Base-by-base conservation (phyloP, 306 rosid genomes). In the Dalbergia cochinchinensis region DNA sequence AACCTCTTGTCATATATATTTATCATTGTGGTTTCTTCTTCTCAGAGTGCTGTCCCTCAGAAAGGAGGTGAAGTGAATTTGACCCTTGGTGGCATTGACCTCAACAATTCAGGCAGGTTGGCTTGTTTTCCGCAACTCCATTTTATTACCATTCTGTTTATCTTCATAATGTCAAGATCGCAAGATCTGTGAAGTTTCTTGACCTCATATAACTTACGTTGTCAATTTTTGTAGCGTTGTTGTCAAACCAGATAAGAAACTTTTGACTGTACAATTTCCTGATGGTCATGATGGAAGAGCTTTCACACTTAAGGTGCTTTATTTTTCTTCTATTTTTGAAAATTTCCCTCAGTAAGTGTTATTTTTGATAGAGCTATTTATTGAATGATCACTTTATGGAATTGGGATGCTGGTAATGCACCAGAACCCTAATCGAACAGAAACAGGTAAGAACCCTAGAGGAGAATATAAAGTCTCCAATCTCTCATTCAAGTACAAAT, bases 41-140 rank as follows among this genome's bases (percentile, higher is more conserved):
- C 78, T 57, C 88, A 96, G 98, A 90, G 84, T 86, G 90, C 86
- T 45, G 90, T 86, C 85, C 87, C 91, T 81, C 88, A 68, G 62
- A 93, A 82, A 88, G 99, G 94, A 62, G 88, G 88, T 82, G 99
- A 93, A 85, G 98, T 85, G 78, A 91, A 96, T 88, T 87, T 96
- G 89, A 96, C 97, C 74, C 97, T 96, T 7, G 99, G 99, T 64
- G 99, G 99, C 83, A 96, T 93, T 82, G 99, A 96, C 77, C 99
- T 96, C 96, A 96, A 96, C 96, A 96, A 93, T 90, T 91, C 99
- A 90, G 98, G 99, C 94, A 96, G 99, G 99, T 96, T 89, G 89
- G 98, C 90, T 88, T 85, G 85, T 80, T 78, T 78, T 82, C 71
- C 74, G 54, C 44, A 83, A 78, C 82, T 80, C 65, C 41, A 51